These are phyloP conservation scores for Rhodomyrtus psidioides DNA, from an alignment of 441 rosid species.

Conservation along the genomic window DNA sequence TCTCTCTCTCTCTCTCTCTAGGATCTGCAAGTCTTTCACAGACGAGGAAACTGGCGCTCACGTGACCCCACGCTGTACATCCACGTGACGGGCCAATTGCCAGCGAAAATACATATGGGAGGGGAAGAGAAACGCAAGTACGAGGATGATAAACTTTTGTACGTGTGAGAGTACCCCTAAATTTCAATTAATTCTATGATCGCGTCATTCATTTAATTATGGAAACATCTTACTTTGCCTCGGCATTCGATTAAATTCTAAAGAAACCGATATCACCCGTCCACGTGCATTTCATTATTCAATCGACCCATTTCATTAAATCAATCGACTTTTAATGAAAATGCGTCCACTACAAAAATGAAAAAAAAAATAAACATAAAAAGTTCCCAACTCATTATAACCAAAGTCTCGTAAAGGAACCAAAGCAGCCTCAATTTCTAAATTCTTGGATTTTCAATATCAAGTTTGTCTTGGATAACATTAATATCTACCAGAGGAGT, in stretches of 20 bases:
- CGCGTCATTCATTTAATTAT: not conserved
- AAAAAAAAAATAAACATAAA: not conserved
- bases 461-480: too few relatives aligned
- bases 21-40: not conserved
- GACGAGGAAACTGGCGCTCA: not conserved
- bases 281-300: accelerated
- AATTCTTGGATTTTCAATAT: too few relatives aligned
- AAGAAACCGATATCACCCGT: not conserved
- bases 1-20: too few relatives aligned
- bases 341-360: not conserved
- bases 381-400: not conserved
- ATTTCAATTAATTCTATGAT: not conserved
- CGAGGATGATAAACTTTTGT: not conserved
- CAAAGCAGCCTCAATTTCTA: too few relatives aligned
- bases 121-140: not conserved
- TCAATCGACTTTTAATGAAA: accelerated
- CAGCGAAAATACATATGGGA: not conserved
- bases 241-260: not conserved
- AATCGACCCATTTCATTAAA: not conserved
- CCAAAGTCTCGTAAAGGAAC: too few relatives aligned
- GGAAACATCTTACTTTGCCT: not conserved
- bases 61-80: not conserved
- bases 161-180: not conserved
- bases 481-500: too few relatives aligned
- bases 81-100: not conserved